phyloP scores from a whole-genome alignment of 192 early-diverging fungal species.

The Coemansia sp. region DNA sequence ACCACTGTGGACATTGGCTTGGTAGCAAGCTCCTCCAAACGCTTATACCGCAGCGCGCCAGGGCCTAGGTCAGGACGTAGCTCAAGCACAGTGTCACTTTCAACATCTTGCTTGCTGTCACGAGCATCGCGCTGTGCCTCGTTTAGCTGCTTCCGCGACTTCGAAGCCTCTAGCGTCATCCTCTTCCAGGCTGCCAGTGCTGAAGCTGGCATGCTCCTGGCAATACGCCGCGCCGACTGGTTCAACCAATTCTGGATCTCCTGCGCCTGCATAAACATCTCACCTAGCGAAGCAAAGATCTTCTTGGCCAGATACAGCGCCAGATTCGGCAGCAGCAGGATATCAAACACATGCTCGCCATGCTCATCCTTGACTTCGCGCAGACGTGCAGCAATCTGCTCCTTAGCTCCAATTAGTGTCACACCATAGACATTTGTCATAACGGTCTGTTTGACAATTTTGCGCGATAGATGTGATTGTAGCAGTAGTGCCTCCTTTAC shows the following conservation, averaged over 20 bases:
- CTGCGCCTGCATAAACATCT: conserved; percentile 87
- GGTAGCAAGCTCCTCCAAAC: conserved; percentile 32
- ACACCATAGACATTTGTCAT: conserved; percentile 99
- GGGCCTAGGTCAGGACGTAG: conserved; percentile 40
- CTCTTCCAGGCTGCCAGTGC: conserved; percentile 46
- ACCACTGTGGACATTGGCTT: conserved; percentile 88
- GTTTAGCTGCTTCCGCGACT: conserved; percentile 28
- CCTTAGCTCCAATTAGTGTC: conserved; percentile 88
- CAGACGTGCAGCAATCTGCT: conserved; percentile 82
- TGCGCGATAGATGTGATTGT: conserved; percentile 73
- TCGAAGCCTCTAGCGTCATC: conserved; percentile 27
- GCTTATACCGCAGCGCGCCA: conserved; percentile 30
- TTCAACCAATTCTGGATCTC: conserved; percentile 94
- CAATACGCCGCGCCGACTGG: conserved; percentile 77
- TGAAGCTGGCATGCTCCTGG: conserved; percentile 68
- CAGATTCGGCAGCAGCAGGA: conserved; percentile 32
- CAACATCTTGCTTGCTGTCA: conserved; percentile 5
- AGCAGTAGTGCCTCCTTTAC: conserved; percentile 64
- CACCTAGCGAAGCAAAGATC: conserved; percentile 83
- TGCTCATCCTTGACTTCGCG: conserved; percentile 74
- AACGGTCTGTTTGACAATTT: conserved; percentile 98
- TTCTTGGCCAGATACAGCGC: conserved; percentile 74
- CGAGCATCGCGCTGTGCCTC: conserved; percentile 19
- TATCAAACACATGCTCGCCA: conserved; percentile 59
- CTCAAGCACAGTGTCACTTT: conserved; percentile 24